Conservation (phyloP, 73 alveolate genomes). For the Uronychia binucleata region DNA sequence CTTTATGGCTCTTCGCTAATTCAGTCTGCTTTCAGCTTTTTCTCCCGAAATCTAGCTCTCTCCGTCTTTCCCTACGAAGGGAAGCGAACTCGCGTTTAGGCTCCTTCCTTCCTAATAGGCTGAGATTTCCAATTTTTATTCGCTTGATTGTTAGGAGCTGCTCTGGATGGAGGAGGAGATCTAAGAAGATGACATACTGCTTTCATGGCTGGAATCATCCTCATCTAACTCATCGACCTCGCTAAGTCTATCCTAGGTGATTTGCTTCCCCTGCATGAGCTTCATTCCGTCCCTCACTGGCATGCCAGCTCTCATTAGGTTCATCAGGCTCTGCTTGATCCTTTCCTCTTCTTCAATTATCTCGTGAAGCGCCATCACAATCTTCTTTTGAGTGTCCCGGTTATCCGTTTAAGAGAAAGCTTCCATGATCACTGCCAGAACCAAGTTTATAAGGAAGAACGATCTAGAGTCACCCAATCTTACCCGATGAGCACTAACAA, state of each 20-base stretch:
- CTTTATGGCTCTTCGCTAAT: neutral
- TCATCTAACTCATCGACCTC: neutral
- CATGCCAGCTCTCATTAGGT: neutral
- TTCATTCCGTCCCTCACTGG: neutral
- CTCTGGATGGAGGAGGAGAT: neutral
- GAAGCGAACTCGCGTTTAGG: neutral
- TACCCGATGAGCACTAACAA: conserved; percentile 17
- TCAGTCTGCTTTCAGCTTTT: neutral
- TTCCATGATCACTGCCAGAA: conserved; percentile 44
- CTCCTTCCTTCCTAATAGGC: neutral
- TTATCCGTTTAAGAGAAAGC: conserved; percentile 36
- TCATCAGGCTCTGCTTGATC: neutral
- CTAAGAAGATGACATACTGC: neutral
- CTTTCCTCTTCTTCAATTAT: conserved; percentile 9
- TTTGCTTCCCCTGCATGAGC: neutral
- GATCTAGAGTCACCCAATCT: no score
- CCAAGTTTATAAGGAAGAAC: conserved; percentile 23
- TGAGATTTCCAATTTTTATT: neutral
- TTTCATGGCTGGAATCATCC: neutral
- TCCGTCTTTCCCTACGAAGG: neutral
- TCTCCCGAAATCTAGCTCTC: neutral
- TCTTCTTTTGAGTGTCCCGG: neutral
- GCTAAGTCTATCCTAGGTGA: neutral
- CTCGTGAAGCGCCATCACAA: conserved; percentile 6
- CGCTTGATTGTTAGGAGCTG: neutral